Percentiles rank a stretch among this genome's conserved stretches.
Evolutionary conservation across 2,329 filamentous ascomycete species (phyloP).

Genomic region (Aspergillus sp.): DNA sequence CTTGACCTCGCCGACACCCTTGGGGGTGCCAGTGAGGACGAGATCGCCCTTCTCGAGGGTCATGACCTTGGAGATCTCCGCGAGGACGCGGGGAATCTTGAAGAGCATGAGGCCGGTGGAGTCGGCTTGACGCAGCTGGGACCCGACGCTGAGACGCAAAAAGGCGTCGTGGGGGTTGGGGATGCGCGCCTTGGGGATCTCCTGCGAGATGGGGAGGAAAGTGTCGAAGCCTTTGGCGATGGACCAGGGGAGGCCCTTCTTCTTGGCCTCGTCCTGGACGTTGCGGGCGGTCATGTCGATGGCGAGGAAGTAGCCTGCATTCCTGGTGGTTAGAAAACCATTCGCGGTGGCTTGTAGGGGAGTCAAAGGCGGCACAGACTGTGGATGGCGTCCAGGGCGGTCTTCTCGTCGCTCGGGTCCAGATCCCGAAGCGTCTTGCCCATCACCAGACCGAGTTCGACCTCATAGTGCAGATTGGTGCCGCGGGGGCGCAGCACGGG

Average conservation of each 20-base stretch:
- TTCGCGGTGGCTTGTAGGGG: no score
- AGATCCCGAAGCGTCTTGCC: constrained; percentile 77
- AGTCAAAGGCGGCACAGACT: constrained; percentile 46
- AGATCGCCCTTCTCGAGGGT: constrained; percentile 88
- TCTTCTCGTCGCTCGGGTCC: constrained; percentile 67
- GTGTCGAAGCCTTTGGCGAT: constrained; percentile 98
- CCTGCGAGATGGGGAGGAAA: constrained; percentile 80
- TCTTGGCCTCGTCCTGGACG: constrained; percentile 93
- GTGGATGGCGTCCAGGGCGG: constrained; percentile 78
- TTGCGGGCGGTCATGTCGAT: constrained; percentile 99
- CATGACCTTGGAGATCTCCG: constrained; percentile 94
- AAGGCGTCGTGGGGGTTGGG: constrained; percentile 85
- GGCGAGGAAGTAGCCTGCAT: constrained; percentile 74
- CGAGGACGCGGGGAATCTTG: constrained; percentile 79
- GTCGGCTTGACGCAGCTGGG: constrained; percentile 73
- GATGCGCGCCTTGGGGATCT: constrained; percentile 77
- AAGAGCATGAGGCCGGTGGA: constrained; percentile 95
- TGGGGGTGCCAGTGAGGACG: constrained; percentile 93
- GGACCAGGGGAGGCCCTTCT: constrained; percentile 91
- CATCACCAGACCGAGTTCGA: constrained; percentile 88
- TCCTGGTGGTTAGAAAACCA: neutral
- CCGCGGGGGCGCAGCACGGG: constrained; percentile 79
- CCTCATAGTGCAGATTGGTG: constrained; percentile 87
- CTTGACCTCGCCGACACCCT: constrained; percentile 83
- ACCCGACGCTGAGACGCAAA: constrained; percentile 82